A percentile compares a stretch with the other conserved stretches of the same genome.
Evolutionary conservation across 345 rosid species (phyloP).

Genomic region (Bruguiera gymnorhiza): DNA sequence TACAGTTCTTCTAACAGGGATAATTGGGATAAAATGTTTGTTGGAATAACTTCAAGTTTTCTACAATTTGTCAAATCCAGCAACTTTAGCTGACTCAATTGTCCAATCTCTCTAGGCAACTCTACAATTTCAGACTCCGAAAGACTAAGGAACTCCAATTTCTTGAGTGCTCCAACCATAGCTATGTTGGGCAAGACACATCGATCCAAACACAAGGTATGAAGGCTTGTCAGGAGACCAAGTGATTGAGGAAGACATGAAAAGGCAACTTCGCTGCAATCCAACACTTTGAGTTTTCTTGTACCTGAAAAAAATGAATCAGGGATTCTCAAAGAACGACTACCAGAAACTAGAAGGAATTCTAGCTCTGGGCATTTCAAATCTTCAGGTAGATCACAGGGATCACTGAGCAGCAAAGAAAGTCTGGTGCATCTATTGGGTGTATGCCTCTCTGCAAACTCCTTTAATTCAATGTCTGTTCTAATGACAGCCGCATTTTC

Average conservation of each 20-base stretch:
- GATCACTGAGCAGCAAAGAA: neutral
- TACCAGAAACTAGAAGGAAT: neutral
- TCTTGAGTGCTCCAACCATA: neutral
- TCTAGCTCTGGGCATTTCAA: constrained; percentile 5
- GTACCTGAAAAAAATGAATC: neutral
- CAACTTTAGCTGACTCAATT: constrained; percentile 1
- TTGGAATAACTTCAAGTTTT: constrained; percentile 26
- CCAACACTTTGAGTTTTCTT: neutral
- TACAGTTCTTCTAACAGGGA: constrained; percentile 33
- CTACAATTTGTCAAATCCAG: constrained; percentile 27
- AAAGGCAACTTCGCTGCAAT: neutral
- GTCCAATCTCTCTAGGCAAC: neutral
- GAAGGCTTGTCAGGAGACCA: neutral
- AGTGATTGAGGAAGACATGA: neutral
- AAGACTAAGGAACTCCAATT: neutral
- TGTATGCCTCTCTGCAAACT: neutral
- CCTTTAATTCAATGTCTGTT: too few species aligned
- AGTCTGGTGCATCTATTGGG: neutral
- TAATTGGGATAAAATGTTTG: constrained; percentile 26
- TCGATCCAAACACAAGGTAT: neutral
- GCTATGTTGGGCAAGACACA: neutral
- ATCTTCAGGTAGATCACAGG: neutral
- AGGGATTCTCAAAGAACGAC: neutral
- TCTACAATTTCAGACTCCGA: neutral
- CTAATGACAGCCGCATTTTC: neutral